A percentile compares a stretch with the other conserved stretches of the same genome.
phyloP scores from a whole-genome alignment of 2,329 filamentous ascomycete species.

The Massarina eburnea region DNA sequence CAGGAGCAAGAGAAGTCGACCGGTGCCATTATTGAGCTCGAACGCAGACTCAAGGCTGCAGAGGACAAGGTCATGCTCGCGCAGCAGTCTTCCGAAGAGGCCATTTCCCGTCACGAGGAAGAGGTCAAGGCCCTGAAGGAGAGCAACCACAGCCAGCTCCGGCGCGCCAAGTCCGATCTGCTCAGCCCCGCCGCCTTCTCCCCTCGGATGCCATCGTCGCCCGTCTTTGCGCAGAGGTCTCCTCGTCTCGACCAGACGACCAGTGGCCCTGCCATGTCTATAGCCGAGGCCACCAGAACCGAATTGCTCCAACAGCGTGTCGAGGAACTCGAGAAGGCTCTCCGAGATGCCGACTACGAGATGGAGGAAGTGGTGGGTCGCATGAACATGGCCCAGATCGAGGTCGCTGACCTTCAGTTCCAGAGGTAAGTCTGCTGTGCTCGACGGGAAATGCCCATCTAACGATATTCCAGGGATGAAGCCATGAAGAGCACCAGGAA shows the following conservation, averaged over 20 bases:
- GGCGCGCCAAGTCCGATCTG: slow-evolving; percentile 64
- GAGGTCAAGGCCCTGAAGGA: slow-evolving; percentile 77
- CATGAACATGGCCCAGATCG: slow-evolving; percentile 82
- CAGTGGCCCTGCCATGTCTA: slow-evolving; percentile 60
- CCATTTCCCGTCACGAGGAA: slow-evolving; percentile 80
- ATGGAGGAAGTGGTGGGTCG: slow-evolving; percentile 82
- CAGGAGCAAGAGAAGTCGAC: slow-evolving; percentile 78
- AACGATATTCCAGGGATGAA: slow-evolving; percentile 58
- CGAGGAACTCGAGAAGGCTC: slow-evolving; percentile 78
- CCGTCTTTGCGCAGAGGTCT: slow-evolving; percentile 61
- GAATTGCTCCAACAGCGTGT: slow-evolving; percentile 76
- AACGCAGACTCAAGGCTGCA: slow-evolving; percentile 74
- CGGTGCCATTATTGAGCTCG: slow-evolving; percentile 79
- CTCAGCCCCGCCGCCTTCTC: slow-evolving; percentile 54
- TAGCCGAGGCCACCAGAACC: slow-evolving; percentile 72
- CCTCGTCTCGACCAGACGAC: slow-evolving; percentile 64
- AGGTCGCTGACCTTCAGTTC: slow-evolving; percentile 76
- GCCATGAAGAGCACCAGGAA: slow-evolving; percentile 70
- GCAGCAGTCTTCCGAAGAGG: slow-evolving; percentile 84
- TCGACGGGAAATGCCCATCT: slow-evolving; percentile 17
- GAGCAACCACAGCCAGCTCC: slow-evolving; percentile 73
- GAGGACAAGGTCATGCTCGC: slow-evolving; percentile 83
- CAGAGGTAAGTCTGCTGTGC: slow-evolving; percentile 51
- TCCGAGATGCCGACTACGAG: slow-evolving; percentile 73
- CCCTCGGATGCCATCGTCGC: slow-evolving; percentile 63